phyloP scores from a whole-genome alignment of 208 protist species.

The Blastocrithidia nonstop region DNA sequence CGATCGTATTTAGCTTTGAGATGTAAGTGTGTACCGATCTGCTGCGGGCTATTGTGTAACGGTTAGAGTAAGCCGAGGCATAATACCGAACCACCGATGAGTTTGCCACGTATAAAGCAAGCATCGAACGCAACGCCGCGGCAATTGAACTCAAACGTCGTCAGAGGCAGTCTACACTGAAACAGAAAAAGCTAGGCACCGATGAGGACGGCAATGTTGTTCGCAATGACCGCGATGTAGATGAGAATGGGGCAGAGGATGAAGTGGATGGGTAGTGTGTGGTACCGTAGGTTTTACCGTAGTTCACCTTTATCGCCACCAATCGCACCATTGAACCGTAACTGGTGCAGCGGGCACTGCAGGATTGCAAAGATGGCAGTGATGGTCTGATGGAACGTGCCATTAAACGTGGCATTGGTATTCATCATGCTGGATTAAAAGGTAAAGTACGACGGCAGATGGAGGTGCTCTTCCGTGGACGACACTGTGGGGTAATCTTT shows the following conservation, averaged over 20 bases:
- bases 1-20: conserved; percentile 86
- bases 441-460: conserved; percentile 78
- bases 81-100: conserved; percentile 76
- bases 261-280: conserved; percentile 39
- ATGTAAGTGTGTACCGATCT: conserved; percentile 78
- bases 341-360: conserved; percentile 22
- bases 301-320: conserved; percentile 74
- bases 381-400: conserved; percentile 52
- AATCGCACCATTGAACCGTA: conserved; percentile 28
- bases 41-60: conserved; percentile 52
- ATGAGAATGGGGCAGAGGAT: conserved; percentile 14
- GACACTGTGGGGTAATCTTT: conserved; percentile 84
- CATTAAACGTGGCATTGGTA: conserved; percentile 78
- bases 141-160: conserved; percentile 31
- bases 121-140: conserved; percentile 46
- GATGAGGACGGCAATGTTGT: conserved; percentile 60
- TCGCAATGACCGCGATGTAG: conserved; percentile 25
- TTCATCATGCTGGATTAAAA: conserved; percentile 86
- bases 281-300: conserved; percentile 69
- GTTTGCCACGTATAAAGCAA: conserved; percentile 55
- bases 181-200: conserved; percentile 55
- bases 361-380: conserved; percentile 51
- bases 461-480: conserved; percentile 86
- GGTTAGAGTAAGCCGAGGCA: conserved; percentile 63
- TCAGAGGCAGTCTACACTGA: conserved; percentile 60